A percentile compares a stretch with the other conserved stretches of the same genome.
Evolutionary conservation across 371 early-diverging fungal species (phyloP).

Genomic region (Apophysomyces trapeziformis): DNA sequence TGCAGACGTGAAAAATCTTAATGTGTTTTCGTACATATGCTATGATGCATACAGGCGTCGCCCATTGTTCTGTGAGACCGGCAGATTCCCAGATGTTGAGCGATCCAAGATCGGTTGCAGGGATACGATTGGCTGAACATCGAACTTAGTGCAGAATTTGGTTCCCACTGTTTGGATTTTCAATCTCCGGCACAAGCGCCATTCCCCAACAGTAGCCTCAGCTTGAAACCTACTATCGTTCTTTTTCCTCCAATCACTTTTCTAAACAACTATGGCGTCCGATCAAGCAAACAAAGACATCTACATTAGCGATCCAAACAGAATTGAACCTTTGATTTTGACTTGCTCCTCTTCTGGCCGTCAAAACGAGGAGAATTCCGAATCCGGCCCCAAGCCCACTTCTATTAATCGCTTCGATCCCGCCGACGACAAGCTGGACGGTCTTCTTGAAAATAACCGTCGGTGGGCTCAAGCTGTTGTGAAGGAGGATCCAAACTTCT

Average conservation of each 20-base stretch:
- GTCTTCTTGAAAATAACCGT: constrained; percentile 34
- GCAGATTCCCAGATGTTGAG: background rate
- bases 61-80: background rate
- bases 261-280: background rate
- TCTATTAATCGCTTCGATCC: constrained; percentile 32
- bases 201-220: too few species aligned
- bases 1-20: too few species aligned
- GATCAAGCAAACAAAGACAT: background rate
- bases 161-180: too few species aligned
- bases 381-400: background rate
- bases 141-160: too few species aligned
- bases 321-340: constrained; percentile 7
- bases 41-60: background rate
- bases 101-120: background rate
- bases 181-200: too few species aligned
- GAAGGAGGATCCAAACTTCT: constrained; percentile 43
- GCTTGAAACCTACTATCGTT: background rate
- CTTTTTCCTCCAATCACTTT: background rate
- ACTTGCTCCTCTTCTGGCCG: background rate
- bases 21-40: too few species aligned
- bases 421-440: constrained; percentile 23
- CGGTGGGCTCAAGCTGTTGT: constrained; percentile 45
- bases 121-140: too few species aligned
- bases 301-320: constrained; percentile 1
- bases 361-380: background rate